Base-by-base conservation (phyloP, 345 rosid species). In the Citrus mangshanensis region DNA sequence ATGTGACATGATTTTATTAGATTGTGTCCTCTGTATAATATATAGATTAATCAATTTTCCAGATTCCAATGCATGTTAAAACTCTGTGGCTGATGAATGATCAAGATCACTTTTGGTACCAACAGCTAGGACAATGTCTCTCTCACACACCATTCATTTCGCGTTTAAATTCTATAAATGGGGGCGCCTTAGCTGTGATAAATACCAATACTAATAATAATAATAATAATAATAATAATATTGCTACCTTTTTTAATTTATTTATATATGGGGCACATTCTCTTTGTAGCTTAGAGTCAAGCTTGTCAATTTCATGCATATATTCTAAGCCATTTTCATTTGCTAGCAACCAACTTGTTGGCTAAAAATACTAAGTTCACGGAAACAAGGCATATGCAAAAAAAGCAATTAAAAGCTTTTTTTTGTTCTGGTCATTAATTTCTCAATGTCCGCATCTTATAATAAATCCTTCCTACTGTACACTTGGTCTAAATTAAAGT, bases 301-400 rank as follows among this genome's bases (percentile, higher is more conserved):
- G 66, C 16, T 16, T 25, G 80, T 81, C 81, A 19, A 74, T 68
- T 70, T 80, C 80, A 77, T 80, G 89, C 84, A 86, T 76, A 81
- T 82, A 87, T 87, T 82, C 86, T 25, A 28, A 49, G 5, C 73
- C 81, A 64, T 78, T 75, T 79, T 86, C 72, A 56, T 68, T 75
- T 75, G 73, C 38, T 73, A 37, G 81, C 77, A 81, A 67, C 58
- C 85, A 77, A 76, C 40, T 60, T 78, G 81, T 67, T 61, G 60
- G 72, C 54, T 32, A 30, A 81, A 30, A 56, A 58, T 46, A 55
- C 72, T 22, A 79, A 76, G 56, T 70, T 38, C 55, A 66, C 14
- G 12, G 61, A 14, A 73, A 56, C 72, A 59, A 42, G 27, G 79
- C 56, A n/a, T 63, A 46, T 46, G 51, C 51, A 18, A 56, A 8